These are phyloP conservation scores for Rhodomyrtus psidioides DNA, from an alignment of 441 rosid species.

Conservation along the genomic window DNA sequence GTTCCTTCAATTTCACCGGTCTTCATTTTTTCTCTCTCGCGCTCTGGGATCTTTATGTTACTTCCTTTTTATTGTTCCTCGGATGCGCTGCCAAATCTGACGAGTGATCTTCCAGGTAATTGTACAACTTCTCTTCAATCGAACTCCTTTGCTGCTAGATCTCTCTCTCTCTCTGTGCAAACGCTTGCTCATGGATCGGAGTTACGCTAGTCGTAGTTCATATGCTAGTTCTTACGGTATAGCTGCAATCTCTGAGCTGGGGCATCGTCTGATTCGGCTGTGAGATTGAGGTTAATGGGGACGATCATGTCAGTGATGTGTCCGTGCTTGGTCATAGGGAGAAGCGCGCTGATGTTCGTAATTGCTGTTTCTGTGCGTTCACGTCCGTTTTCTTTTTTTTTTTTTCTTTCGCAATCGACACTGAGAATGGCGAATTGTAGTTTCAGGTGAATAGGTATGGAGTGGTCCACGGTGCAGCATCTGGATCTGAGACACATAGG, in stretches of 20 bases:
- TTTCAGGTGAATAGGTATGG: slow-evolving; percentile 37
- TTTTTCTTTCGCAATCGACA: not conserved
- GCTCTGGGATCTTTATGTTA: not conserved
- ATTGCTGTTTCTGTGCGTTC: not conserved
- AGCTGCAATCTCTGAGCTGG: not conserved
- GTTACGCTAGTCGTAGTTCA: not conserved
- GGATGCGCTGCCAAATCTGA: not conserved
- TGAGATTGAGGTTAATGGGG: not conserved
- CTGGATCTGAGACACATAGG: slow-evolving; percentile 86
- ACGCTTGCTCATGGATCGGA: not conserved
- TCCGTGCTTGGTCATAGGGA: too few relatives aligned
- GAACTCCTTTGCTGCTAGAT: not conserved
- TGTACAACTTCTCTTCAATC: not conserved
- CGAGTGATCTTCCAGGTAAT: not conserved
- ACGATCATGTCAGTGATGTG: not conserved
- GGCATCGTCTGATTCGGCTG: not conserved
- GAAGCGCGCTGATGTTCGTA: not conserved
- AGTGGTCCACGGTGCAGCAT: slow-evolving; percentile 98
- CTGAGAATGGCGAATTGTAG: not conserved
- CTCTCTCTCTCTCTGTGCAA: not conserved
- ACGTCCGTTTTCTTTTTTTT: not conserved
- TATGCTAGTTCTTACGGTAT: not conserved
- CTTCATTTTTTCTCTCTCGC: not conserved
- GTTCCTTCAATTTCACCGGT: not conserved
- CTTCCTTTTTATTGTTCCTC: not conserved